A percentile compares a stretch with the other conserved stretches of the same genome.
These are phyloP conservation scores for Skeletonema marinoi DNA, from an alignment of 108 stramenopile species.

Conservation along the genomic window DNA sequence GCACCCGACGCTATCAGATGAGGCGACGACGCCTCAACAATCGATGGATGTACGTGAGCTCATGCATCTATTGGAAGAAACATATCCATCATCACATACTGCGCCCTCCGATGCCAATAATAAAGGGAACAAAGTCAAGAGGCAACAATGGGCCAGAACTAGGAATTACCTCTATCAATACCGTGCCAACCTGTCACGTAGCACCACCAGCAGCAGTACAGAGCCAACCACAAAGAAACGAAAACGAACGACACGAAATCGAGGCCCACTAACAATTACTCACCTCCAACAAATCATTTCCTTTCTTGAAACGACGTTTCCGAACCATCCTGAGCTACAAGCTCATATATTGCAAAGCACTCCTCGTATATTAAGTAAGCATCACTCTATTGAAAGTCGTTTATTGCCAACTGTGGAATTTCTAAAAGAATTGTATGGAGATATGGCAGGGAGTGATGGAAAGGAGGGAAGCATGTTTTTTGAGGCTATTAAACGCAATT, in stretches of 20 bases:
- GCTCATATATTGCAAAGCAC: conserved; percentile 52
- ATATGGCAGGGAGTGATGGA: conserved; percentile 25
- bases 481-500: conserved; percentile 74
- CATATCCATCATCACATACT: conserved; percentile 17
- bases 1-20: not conserved
- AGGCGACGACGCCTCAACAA: not conserved
- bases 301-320: conserved; percentile 55
- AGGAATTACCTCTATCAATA: conserved; percentile 66
- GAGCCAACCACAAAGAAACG: not conserved
- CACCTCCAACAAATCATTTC: conserved; percentile 58
- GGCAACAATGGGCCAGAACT: conserved; percentile 53
- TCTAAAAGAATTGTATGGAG: conserved; percentile 64
- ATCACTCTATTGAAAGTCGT: conserved; percentile 49
- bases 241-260: conserved; percentile 6
- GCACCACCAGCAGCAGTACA: not conserved
- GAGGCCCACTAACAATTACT: conserved; percentile 30
- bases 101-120: not conserved
- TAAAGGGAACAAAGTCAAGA: not conserved
- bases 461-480: conserved; percentile 49
- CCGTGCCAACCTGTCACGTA: conserved; percentile 20
- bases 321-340: conserved; percentile 33
- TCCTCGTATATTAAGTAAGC: conserved; percentile 74
- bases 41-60: conserved; percentile 28
- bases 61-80: conserved; percentile 35
- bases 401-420: conserved; percentile 75